A percentile compares a stretch with the other conserved stretches of the same genome.
These are phyloP conservation scores for Plenodomus tracheiphilus DNA, from an alignment of 2,329 filamentous ascomycete species.

Conservation along the genomic window DNA sequence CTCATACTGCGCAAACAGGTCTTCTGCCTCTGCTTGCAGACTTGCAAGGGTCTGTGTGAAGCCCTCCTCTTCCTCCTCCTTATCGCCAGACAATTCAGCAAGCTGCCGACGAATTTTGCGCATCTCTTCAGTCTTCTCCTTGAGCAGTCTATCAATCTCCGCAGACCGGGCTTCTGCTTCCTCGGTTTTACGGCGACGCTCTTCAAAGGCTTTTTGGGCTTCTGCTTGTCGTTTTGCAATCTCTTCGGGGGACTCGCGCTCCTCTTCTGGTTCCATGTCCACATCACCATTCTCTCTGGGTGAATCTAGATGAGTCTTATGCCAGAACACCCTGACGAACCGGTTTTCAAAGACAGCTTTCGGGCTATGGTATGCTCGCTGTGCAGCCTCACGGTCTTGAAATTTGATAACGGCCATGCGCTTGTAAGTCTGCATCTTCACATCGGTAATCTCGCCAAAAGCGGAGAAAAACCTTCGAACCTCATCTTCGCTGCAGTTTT, in stretches of 20 bases:
- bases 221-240: constrained; percentile 71
- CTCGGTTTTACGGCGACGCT: constrained; percentile 64
- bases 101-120: constrained; percentile 65
- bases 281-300: constrained; percentile 6
- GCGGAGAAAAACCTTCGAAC: constrained; percentile 71
- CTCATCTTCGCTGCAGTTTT: constrained; percentile 66
- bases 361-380: constrained; percentile 73
- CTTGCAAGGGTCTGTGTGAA: constrained; percentile 22
- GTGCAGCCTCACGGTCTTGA: constrained; percentile 66
- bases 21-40: constrained; percentile 57
- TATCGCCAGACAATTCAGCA: constrained; percentile 50
- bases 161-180: constrained; percentile 65
- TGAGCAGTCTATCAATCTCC: constrained; percentile 67
- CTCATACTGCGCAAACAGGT: constrained; percentile 66
- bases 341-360: constrained; percentile 83
- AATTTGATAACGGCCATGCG: constrained; percentile 72
- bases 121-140: constrained; percentile 67
- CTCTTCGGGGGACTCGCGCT: constrained; percentile 70
- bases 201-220: constrained; percentile 69
- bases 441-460: constrained; percentile 67
- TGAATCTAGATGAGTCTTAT: constrained; percentile 50
- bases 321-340: constrained; percentile 85
- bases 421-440: constrained; percentile 69
- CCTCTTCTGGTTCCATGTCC: constrained; percentile 32
- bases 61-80: constrained; percentile 13